Conservation (phyloP, 2,329 filamentous ascomycete species). For the Beauveria caledonica region DNA sequence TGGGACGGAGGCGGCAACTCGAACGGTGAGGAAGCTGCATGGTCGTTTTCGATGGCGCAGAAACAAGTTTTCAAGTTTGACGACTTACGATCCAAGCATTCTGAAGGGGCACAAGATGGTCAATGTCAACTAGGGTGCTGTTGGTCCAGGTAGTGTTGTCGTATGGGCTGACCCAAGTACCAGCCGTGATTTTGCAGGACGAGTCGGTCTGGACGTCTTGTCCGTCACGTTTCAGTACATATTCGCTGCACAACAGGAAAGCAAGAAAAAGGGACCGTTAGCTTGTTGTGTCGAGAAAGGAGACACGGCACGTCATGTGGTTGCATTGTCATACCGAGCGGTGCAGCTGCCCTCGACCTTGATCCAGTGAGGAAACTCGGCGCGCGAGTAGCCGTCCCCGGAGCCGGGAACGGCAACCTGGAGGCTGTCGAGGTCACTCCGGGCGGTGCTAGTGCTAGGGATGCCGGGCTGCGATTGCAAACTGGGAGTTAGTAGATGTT, state of each 20-base stretch:
- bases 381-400: conserved; percentile 52
- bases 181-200: conserved; percentile 55
- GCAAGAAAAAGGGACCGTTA: neutral
- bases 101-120: conserved; percentile 73
- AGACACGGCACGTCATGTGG: neutral
- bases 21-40: neutral
- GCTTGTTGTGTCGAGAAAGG: neutral
- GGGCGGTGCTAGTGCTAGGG: conserved; percentile 49
- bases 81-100: conserved; percentile 65
- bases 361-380: conserved; percentile 65
- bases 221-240: conserved; percentile 67
- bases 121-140: conserved; percentile 67
- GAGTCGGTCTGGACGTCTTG: conserved; percentile 48
- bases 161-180: conserved; percentile 64
- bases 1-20: too few relatives aligned
- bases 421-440: conserved; percentile 48
- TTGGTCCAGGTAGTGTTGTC: conserved; percentile 64
- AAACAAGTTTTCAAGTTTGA: neutral
- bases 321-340: conserved; percentile 39
- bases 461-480: conserved; percentile 44
- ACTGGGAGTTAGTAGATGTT: neutral
- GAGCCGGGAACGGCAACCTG: conserved; percentile 48
- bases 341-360: conserved; percentile 60
- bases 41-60: neutral
- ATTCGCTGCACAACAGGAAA: conserved; percentile 38